Evolutionary conservation across 169 alveolate species (phyloP), one percentile per base, ranked within the genome.

Genomic region (Cryptosporidium meleagridis): DNA sequence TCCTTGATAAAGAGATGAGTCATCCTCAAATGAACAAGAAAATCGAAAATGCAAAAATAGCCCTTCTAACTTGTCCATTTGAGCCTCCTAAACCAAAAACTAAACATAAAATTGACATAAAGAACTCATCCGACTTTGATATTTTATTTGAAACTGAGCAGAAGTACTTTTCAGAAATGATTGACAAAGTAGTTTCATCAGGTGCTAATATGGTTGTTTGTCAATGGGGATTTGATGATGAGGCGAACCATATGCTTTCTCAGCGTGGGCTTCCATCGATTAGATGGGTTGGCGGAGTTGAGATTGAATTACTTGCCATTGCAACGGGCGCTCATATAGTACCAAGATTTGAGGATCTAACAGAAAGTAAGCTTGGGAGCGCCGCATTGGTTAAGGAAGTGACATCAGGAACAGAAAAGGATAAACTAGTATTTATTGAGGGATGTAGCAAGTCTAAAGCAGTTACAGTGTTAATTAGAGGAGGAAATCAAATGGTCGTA

Each of bases 181-280:
- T 98, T 9, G 94, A 96, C 69, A 92, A 94, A 23, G 98, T 97
- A 35, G 97, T 96, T 87, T 96, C 97, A 35, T 94, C 98, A 69
- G 99, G 99, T 73, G 99, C 99, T 5, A 98, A 98, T 75, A 94
- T 97, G 41, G 99, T 97, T 21, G 96, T 99, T 45, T 99, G 99
- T 86, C 99, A 98, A 93, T 98, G 99, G 99, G 99, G 99, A 39
- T 99, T 99, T 86, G 99, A 98, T 93, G 99, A 98, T 92, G 99
- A 99, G 93, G 99, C 99, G 7, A 97, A 97, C 92, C 98, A 97
- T 85, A 72, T 97, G 70, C 93, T 97, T 52, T 85, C 94, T 72
- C 94, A 87, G 92, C 95, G 95, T 95, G 93, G 94, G 33, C 93
- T 96, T 1, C 99, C 99, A 23, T 98, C 99, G 18, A 98, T 98